Evolutionary conservation across 345 rosid genomes (phyloP).

Genomic region (Theobroma cacao): DNA sequence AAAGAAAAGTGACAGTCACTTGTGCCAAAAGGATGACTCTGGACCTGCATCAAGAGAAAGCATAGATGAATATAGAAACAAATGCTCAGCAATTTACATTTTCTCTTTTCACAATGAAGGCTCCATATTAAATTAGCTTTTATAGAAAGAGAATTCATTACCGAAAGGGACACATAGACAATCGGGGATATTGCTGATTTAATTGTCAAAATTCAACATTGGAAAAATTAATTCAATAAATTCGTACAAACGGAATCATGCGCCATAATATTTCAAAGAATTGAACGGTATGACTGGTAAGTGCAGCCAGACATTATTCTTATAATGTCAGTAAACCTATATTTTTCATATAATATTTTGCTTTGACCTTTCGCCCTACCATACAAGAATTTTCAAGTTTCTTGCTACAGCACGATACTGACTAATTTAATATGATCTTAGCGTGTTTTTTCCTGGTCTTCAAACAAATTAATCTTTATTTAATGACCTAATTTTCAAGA

Average conservation of each 20-base stretch:
- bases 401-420: constrained; percentile 13
- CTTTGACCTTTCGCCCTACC: constrained; percentile 9
- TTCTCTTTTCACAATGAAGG: neutral
- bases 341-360: neutral
- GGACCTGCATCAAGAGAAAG: constrained; percentile 8
- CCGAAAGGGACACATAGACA: neutral
- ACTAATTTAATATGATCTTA: neutral
- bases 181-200: neutral
- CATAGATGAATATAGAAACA: neutral
- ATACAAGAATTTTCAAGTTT: neutral
- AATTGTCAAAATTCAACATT: neutral
- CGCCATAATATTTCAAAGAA: neutral
- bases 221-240: neutral
- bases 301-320: neutral
- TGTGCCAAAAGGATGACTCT: neutral
- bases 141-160: neutral
- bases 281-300: neutral
- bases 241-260: neutral
- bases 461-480: neutral
- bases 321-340: neutral
- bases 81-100: neutral
- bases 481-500: neutral
- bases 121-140: neutral
- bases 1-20: neutral
- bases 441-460: neutral